phyloP scores from a whole-genome alignment of 1,284 basidiomycete species.

The Rhodotorula mucilaginosa region DNA sequence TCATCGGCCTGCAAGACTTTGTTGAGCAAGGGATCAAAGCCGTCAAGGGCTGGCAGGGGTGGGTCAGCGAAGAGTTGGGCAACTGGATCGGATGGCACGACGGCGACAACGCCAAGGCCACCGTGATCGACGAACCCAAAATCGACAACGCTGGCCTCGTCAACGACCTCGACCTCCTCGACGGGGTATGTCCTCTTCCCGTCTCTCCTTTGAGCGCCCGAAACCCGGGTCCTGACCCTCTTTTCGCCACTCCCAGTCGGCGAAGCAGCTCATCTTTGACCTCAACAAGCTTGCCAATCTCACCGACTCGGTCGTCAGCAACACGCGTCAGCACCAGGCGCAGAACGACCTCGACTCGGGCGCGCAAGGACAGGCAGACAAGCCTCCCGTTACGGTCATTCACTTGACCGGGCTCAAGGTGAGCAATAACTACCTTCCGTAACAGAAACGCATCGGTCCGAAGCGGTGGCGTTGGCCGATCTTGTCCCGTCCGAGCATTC shows the following conservation, averaged over 20 bases:
- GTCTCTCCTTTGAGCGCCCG: neutral
- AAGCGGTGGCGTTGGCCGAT: no score
- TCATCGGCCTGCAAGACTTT: slow-evolving; percentile 16
- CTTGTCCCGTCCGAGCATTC: neutral
- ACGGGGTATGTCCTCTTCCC: slow-evolving; percentile 11
- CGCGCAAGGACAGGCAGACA: neutral
- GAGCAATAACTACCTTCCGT: neutral
- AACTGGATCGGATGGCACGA: slow-evolving; percentile 33
- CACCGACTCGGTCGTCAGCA: slow-evolving; percentile 14
- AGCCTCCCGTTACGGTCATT: slow-evolving; percentile 19
- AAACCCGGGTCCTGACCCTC: no score
- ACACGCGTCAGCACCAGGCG: neutral
- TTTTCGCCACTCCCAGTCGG: slow-evolving; percentile 3
- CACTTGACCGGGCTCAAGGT: slow-evolving; percentile 37
- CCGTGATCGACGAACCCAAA: slow-evolving; percentile 9
- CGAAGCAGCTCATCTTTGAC: slow-evolving; percentile 16
- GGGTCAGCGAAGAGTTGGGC: slow-evolving; percentile 36
- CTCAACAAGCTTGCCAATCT: slow-evolving; percentile 20
- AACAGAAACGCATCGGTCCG: no score
- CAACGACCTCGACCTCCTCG: slow-evolving; percentile 34
- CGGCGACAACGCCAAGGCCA: slow-evolving; percentile 8
- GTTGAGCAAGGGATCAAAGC: slow-evolving; percentile 29
- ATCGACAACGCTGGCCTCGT: slow-evolving; percentile 7
- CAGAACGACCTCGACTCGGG: slow-evolving; percentile 4
- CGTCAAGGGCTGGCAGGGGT: slow-evolving; percentile 35